These are phyloP conservation scores for Fusarium buxicola DNA, from an alignment of 2,329 filamentous ascomycete species.

Conservation along the genomic window DNA sequence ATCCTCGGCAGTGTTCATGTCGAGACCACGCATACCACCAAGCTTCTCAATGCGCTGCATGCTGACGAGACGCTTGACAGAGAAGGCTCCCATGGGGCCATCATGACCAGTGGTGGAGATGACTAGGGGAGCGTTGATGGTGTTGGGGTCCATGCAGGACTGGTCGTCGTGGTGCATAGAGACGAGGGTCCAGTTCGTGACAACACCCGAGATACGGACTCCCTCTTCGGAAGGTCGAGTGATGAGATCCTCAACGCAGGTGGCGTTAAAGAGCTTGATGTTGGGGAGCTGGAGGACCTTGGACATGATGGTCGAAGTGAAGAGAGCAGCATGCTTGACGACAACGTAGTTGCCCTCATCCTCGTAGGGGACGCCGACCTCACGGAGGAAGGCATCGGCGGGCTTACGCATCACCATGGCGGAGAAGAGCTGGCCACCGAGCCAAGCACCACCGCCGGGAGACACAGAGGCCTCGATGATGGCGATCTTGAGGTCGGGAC, in stretches of 20 bases:
- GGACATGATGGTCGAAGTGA: constrained; percentile 87
- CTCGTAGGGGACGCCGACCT: constrained; percentile 86
- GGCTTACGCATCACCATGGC: constrained; percentile 97
- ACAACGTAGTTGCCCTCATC: constrained; percentile 91
- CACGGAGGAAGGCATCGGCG: constrained; percentile 83
- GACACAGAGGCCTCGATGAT: constrained; percentile 90
- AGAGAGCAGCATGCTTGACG: constrained; percentile 92
- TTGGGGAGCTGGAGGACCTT: constrained; percentile 88
- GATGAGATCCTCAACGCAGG: constrained; percentile 91
- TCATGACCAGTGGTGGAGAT: constrained; percentile 94
- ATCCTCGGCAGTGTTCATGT: constrained; percentile 93
- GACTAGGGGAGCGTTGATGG: constrained; percentile 90
- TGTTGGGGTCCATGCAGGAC: constrained; percentile 97
- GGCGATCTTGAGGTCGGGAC: constrained; percentile 91
- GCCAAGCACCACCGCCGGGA: constrained; percentile 90
- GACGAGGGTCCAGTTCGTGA: constrained; percentile 96
- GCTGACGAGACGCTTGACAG: constrained; percentile 87
- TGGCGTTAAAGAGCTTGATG: constrained; percentile 97
- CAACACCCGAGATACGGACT: constrained; percentile 85
- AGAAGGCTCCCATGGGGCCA: constrained; percentile 90
- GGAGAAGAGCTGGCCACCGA: constrained; percentile 93
- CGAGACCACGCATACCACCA: constrained; percentile 90
- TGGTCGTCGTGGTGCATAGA: constrained; percentile 89
- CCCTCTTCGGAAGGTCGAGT: constrained; percentile 72
- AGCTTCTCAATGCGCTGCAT: constrained; percentile 87